A percentile compares a stretch with the other conserved stretches of the same genome.
Conservation (phyloP, 2,329 filamentous ascomycete genomes). For the Teratosphaeria nubilosa region DNA sequence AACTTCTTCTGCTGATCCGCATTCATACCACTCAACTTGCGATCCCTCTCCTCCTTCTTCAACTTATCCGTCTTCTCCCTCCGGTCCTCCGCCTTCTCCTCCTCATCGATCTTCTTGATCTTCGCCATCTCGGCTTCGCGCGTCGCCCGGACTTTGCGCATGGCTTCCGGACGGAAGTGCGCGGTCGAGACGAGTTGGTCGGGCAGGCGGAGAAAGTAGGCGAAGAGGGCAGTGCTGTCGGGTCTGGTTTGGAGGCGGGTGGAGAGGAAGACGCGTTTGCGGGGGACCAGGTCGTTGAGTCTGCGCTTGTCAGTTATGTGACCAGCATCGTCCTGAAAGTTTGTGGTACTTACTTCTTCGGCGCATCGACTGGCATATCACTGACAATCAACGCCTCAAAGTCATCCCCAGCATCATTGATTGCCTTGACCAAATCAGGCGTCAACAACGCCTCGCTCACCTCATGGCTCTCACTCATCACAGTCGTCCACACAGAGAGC, state of each 20-base stretch:
- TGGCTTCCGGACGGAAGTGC: conserved; percentile 80
- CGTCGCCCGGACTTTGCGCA: conserved; percentile 68
- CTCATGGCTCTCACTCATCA: conserved; percentile 96
- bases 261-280: conserved; percentile 78
- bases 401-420: conserved; percentile 65
- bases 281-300: conserved; percentile 70
- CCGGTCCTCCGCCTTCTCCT: conserved; percentile 54
- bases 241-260: conserved; percentile 52
- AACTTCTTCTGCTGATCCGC: conserved; percentile 44
- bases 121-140: conserved; percentile 73
- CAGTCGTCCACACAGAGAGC: conserved; percentile 77
- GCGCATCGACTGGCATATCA: conserved; percentile 83
- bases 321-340: background rate
- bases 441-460: conserved; percentile 82
- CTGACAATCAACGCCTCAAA: conserved; percentile 82
- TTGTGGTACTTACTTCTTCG: conserved; percentile 54
- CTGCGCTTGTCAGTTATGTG: conserved; percentile 33
- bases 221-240: conserved; percentile 59
- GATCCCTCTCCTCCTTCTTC: conserved; percentile 66
- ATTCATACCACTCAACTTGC: conserved; percentile 63
- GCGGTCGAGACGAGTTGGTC: conserved; percentile 66
- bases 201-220: conserved; percentile 67
- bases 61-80: conserved; percentile 48
- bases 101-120: conserved; percentile 70
- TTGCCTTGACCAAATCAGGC: conserved; percentile 71